Percentiles rank a stretch among this genome's conserved stretches.
Conservation (phyloP, 495 filamentous ascomycete species). For the Podospora australis region DNA sequence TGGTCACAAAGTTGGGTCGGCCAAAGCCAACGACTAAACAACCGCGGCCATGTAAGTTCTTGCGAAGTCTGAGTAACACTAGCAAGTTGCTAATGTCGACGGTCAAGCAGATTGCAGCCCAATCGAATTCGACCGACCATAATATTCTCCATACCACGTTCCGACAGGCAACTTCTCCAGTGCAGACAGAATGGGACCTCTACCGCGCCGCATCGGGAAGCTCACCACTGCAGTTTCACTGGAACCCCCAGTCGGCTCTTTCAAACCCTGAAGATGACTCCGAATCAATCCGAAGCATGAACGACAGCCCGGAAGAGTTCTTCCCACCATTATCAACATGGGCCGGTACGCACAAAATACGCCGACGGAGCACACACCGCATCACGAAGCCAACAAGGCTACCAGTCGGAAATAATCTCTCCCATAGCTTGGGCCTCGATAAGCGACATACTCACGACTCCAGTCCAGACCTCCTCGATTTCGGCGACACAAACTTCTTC, state of each 20-base stretch:
- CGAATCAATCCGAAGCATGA: conserved; percentile 16
- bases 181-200: conserved; percentile 15
- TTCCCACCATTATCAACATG: conserved; percentile 3
- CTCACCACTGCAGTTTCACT: conserved; percentile 2
- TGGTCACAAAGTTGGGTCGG: conserved; percentile 3
- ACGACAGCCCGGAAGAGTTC: conserved; percentile 16
- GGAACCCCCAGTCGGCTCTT: conserved; percentile 4
- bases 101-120: conserved; percentile 4
- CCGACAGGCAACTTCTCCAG: background rate
- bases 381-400: conserved; percentile 7
- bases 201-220: conserved; percentile 4
- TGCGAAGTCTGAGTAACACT: too few species aligned
- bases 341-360: background rate
- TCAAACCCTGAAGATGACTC: conserved; percentile 22
- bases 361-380: conserved; percentile 11
- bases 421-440: background rate
- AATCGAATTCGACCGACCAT: background rate
- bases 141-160: conserved; percentile 2
- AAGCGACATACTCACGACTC: conserved; percentile 1
- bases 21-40: background rate
- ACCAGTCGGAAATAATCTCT: background rate
- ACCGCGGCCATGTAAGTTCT: conserved; percentile 4
- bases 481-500: conserved; percentile 1
- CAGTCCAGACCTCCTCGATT: conserved; percentile 7
- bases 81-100: too few species aligned